phyloP scores from a whole-genome alignment of 257 asterid species.

The Salvia rosmarinus region DNA sequence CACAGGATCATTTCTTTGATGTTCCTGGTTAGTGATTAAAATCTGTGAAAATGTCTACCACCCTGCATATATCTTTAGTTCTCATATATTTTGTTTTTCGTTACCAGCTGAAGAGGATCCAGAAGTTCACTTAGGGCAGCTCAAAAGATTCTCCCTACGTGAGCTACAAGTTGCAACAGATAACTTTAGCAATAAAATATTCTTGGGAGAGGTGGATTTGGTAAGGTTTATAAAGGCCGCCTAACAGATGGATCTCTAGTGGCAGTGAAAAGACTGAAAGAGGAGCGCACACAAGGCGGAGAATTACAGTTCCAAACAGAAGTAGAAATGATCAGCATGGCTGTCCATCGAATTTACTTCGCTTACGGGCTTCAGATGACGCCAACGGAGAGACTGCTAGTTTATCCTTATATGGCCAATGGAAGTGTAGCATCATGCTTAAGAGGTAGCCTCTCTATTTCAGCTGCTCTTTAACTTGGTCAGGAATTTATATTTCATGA shows the following conservation, averaged over 20 bases:
- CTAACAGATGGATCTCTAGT: constrained; percentile 82
- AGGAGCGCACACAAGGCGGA: constrained; percentile 83
- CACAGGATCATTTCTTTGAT: constrained; percentile 53
- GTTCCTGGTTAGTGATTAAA: constrained; percentile 51
- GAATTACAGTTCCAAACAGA: constrained; percentile 92
- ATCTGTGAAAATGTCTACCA: background rate
- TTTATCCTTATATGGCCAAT: constrained; percentile 89
- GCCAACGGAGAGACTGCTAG: constrained; percentile 87
- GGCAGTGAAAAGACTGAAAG: constrained; percentile 87
- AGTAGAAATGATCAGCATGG: constrained; percentile 92
- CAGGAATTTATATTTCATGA: background rate
- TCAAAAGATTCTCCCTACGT: constrained; percentile 76
- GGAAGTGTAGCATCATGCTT: constrained; percentile 97
- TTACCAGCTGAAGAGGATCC: constrained; percentile 92
- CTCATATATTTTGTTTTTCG: constrained; percentile 21
- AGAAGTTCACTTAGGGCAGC: constrained; percentile 91
- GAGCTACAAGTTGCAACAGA: constrained; percentile 84
- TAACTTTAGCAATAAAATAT: constrained; percentile 72
- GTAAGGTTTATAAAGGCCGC: constrained; percentile 91
- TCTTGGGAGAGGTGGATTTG: constrained; percentile 88
- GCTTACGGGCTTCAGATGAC: constrained; percentile 94
- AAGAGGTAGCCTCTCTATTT: constrained; percentile 59
- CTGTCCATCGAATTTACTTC: constrained; percentile 88
- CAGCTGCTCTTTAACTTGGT: background rate
- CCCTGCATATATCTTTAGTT: constrained; percentile 12